A percentile compares a stretch with the other conserved stretches of the same genome.
phyloP scores from a whole-genome alignment of 352 stramenopile genomes.

The Phytophthora meadii region DNA sequence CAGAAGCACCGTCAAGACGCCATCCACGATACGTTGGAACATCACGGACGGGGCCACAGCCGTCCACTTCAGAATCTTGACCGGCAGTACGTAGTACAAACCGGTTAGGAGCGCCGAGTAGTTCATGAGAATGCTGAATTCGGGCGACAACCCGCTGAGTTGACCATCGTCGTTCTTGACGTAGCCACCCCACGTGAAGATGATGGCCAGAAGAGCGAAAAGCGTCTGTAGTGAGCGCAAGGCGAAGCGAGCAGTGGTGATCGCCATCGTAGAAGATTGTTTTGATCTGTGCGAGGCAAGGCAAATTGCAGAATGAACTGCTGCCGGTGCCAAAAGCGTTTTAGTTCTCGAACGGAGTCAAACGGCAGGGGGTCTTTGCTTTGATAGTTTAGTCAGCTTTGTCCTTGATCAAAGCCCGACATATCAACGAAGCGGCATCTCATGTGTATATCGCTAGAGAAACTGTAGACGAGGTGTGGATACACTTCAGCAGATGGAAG shows the following conservation, averaged over 20 bases:
- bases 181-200: slow-evolving; percentile 38
- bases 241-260: slow-evolving; percentile 30
- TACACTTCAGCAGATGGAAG: slow-evolving; percentile 29
- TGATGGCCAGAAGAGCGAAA: slow-evolving; percentile 25
- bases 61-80: slow-evolving; percentile 68
- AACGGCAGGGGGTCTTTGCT: slow-evolving; percentile 12
- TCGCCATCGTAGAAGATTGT: slow-evolving; percentile 18
- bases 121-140: slow-evolving; percentile 56
- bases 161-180: slow-evolving; percentile 28
- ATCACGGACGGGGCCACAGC: slow-evolving; percentile 14
- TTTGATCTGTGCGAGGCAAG: slow-evolving; percentile 15
- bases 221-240: slow-evolving; percentile 31
- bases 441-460: slow-evolving; percentile 28
- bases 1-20: slow-evolving; percentile 14
- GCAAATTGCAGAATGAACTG: slow-evolving; percentile 39
- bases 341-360: slow-evolving; percentile 14
- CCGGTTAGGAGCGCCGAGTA: slow-evolving; percentile 67
- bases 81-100: slow-evolving; percentile 81
- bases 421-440: slow-evolving; percentile 10
- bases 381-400: background rate
- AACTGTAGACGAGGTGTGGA: slow-evolving; percentile 28
- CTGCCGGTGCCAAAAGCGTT: background rate
- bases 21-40: slow-evolving; percentile 33
- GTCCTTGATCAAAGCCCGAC: background rate
- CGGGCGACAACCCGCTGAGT: slow-evolving; percentile 19